Evolutionary conservation across 257 asterid species (phyloP), one percentile per base, ranked within the genome.

Genomic region (Buddleja alternifolia): DNA sequence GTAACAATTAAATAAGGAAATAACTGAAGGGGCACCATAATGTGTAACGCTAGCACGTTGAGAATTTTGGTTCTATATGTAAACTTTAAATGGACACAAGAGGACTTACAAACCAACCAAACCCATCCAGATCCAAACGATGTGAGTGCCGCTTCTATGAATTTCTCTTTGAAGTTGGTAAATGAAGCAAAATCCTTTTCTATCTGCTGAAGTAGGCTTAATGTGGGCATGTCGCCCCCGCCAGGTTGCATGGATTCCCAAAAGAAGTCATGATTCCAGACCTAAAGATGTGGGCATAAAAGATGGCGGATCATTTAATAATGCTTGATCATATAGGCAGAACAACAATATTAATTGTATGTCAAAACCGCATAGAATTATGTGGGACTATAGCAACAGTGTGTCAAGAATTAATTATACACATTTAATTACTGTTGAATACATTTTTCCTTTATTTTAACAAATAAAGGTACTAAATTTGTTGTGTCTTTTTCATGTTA

Each of bases 211-310:
- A 86, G 90, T 58, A 93, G 81, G 63, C 97, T 89, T 65, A 80
- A 12, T 34, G 82, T 84, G 39, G 98, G 98, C 84, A 70, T 74
- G 72, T 76, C 80, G 47, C 96, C 96, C 4, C 97, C 98, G 63
- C 95, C 95, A 17, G 97, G 97, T 74, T 85, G 86, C 97, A 93
- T 90, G 59, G 97, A 90, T 63, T 88, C 97, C 97, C 97, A 93
- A 77, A 90, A 93, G 84, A 90, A 93, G 81, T 93, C 90, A 78
- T 93, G 97, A 82, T 93, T 93, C 98, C 98, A 93, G 23, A 90
- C 90, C 98, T 93, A 58, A 67, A 57, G 42, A 70, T 8, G 63
- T 54, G 53, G 60, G 59, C 66, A 68, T 40, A 62, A n/a, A 55
- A 67, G 60, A 47, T 65, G 70, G 58, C 19, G 66, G 16, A 63